A percentile compares a stretch with the other conserved stretches of the same genome.
phyloP scores from a whole-genome alignment of 768 basidiomycete genomes.

The Mycena vitilis region DNA sequence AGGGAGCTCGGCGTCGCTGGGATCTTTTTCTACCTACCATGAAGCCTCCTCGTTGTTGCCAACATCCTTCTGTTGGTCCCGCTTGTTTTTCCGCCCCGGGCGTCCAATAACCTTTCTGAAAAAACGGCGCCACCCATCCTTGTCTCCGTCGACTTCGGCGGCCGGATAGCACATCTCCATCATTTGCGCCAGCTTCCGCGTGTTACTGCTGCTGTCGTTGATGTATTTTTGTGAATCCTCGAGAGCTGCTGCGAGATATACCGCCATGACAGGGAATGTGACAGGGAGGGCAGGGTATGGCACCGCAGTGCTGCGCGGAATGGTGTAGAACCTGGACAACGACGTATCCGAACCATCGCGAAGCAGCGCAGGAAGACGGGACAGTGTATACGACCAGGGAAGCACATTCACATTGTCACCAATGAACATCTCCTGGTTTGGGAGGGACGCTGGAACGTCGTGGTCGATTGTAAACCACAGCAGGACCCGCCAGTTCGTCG shows the following conservation, averaged over 20 bases:
- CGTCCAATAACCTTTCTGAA: constrained; percentile 73
- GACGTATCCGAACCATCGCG: constrained; percentile 71
- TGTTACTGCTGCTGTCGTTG: constrained; percentile 68
- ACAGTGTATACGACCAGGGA: constrained; percentile 79
- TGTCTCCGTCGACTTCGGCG: constrained; percentile 43
- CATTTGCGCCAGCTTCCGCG: constrained; percentile 77
- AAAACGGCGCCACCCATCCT: constrained; percentile 56
- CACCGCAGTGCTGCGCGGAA: constrained; percentile 68
- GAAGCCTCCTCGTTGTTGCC: constrained; percentile 87
- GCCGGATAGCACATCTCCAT: constrained; percentile 74
- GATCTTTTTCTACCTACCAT: too few species aligned
- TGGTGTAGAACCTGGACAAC: constrained; percentile 76
- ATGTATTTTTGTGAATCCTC: constrained; percentile 73
- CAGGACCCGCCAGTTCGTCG: constrained; percentile 77
- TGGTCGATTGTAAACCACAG: constrained; percentile 84
- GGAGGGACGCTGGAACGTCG: constrained; percentile 61
- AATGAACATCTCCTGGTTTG: constrained; percentile 58
- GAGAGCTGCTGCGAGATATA: constrained; percentile 79
- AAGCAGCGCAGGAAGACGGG: constrained; percentile 68
- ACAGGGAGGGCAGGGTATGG: constrained; percentile 83
- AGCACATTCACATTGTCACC: constrained; percentile 72
- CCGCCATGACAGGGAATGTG: constrained; percentile 78
- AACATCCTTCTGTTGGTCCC: constrained; percentile 53
- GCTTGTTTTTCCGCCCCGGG: constrained; percentile 51
- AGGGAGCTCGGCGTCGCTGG: too few species aligned